phyloP scores from a whole-genome alignment of 331 rosid genomes.

The Prunus yedoensis region DNA sequence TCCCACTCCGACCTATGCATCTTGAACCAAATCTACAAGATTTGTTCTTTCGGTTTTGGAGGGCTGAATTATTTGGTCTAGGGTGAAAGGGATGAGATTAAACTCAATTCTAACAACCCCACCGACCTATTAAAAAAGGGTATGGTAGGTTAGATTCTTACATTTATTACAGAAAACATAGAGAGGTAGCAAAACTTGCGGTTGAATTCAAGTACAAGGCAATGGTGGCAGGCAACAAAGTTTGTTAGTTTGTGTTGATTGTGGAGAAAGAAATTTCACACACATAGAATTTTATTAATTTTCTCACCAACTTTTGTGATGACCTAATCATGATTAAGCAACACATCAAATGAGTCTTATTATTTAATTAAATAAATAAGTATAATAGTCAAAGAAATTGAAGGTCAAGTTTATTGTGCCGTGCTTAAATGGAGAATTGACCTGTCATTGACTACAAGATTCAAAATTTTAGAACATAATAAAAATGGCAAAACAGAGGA shows the following conservation, averaged over 20 bases:
- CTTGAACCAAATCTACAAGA: neutral
- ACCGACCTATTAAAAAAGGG: constrained; percentile 1
- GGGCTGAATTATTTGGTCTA: neutral
- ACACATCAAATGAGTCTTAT: neutral
- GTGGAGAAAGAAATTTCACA: neutral
- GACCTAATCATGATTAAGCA: too few relatives aligned
- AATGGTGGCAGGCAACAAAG: neutral
- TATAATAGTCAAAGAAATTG: too few relatives aligned
- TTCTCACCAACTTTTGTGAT: too few relatives aligned
- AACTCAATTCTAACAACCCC: constrained; percentile 6
- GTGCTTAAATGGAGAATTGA: constrained; percentile 8
- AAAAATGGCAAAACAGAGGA: neutral
- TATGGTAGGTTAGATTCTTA: neutral
- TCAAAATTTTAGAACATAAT: neutral
- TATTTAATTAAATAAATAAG: neutral
- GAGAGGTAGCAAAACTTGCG: neutral
- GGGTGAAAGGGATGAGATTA: neutral
- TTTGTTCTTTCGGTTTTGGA: neutral
- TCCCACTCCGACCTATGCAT: too few relatives aligned
- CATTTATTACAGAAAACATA: constrained; percentile 1
- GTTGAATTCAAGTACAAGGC: neutral
- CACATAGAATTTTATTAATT: too few relatives aligned
- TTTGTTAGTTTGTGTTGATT: neutral
- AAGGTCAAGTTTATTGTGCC: neutral
- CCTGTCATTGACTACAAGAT: constrained; percentile 1